Conservation (phyloP, 2,329 filamentous ascomycete species). For the Trichophyton benhamiae region DNA sequence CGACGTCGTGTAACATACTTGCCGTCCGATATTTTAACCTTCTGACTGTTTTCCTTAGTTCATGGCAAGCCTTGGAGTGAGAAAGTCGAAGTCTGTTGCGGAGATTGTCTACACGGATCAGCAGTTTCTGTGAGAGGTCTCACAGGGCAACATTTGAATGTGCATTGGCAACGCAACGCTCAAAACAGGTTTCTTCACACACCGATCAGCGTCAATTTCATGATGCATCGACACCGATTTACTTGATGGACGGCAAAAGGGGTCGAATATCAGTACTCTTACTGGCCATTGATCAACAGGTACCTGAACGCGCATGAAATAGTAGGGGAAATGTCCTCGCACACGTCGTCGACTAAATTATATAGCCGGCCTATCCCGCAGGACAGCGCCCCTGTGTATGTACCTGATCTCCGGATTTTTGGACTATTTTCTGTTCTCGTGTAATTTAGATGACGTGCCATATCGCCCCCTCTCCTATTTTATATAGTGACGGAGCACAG, state of each 20-base stretch:
- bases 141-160: not conserved
- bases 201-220: not conserved
- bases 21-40: not conserved
- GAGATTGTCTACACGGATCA: not conserved
- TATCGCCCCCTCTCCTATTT: not conserved
- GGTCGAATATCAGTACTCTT: not conserved
- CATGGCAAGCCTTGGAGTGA: not conserved
- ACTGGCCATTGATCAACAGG: not conserved
- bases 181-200: not conserved
- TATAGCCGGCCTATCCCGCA: not conserved
- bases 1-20: not conserved
- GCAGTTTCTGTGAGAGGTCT: conserved; percentile 1
- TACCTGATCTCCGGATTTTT: not conserved
- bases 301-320: not conserved
- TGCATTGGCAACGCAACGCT: not conserved
- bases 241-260: not conserved
- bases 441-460: not conserved
- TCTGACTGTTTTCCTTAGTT: not conserved
- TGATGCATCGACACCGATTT: not conserved
- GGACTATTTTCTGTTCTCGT: not conserved
- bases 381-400: not conserved
- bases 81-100: not conserved
- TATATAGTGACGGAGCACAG: not conserved
- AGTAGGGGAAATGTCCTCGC: too few species aligned
- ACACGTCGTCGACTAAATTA: too few species aligned